Conservation (phyloP, 176 grass and related monocot species). For the Oryza nivara region DNA sequence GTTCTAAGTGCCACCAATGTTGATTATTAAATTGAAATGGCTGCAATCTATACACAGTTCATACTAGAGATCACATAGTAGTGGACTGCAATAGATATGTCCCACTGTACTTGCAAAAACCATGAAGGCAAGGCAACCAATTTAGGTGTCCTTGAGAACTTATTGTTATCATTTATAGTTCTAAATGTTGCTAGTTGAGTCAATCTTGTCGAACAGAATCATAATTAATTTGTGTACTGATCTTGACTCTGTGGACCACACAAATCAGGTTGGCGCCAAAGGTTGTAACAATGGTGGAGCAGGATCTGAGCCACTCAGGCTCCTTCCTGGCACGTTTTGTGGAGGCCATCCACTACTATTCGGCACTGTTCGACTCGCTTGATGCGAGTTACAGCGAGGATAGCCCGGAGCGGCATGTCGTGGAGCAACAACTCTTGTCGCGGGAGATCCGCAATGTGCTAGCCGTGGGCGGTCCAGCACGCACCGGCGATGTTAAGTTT, state of each 20-base stretch:
- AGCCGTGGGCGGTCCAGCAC: slow-evolving; percentile 80
- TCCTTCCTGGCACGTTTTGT: slow-evolving; percentile 93
- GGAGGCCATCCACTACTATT: slow-evolving; percentile 99
- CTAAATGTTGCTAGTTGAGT: neutral
- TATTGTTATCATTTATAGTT: slow-evolving; percentile 22
- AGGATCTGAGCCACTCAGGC: slow-evolving; percentile 92
- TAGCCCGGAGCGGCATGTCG: slow-evolving; percentile 83
- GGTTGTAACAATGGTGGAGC: slow-evolving; percentile 99
- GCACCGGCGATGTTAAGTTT: slow-evolving; percentile 88
- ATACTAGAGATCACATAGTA: neutral
- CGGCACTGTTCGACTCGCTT: slow-evolving; percentile 91
- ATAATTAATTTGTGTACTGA: slow-evolving; percentile 20
- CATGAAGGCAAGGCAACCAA: neutral
- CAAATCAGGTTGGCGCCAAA: slow-evolving; percentile 77
- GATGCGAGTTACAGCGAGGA: slow-evolving; percentile 97
- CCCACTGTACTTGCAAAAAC: slow-evolving; percentile 23
- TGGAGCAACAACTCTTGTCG: slow-evolving; percentile 96
- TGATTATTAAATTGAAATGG: slow-evolving; percentile 28
- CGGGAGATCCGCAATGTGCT: slow-evolving; percentile 97
- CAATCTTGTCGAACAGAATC: neutral
- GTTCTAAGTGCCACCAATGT: slow-evolving; percentile 30
- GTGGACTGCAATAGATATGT: neutral
- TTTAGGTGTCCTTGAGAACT: slow-evolving; percentile 1
- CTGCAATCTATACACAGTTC: neutral
- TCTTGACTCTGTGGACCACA: neutral